A percentile compares a stretch with the other conserved stretches of the same genome.
Conservation (phyloP, 805 yeast genomes). For the Kockiozyma suomiensis region DNA sequence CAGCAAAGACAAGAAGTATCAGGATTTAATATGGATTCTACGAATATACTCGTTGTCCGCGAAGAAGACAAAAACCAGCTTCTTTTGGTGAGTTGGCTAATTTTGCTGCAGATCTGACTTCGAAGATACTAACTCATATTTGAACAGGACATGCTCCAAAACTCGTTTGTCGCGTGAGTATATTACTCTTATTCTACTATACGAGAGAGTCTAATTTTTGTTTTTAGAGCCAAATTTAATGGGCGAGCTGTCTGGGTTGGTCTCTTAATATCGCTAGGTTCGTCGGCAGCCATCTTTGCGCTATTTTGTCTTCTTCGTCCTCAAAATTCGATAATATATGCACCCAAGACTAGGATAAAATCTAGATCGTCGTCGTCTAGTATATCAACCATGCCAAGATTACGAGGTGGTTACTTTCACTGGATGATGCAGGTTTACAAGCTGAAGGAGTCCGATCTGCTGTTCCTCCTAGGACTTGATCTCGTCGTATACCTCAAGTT, state of each 20-base stretch:
- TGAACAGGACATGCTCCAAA: slow-evolving; percentile 17
- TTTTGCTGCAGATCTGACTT: not conserved
- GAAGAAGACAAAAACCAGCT: slow-evolving; percentile 19
- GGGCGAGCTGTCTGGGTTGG: slow-evolving; percentile 45
- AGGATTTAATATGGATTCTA: not conserved
- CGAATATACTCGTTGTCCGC: not conserved
- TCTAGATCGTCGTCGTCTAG: slow-evolving; percentile 6
- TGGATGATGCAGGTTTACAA: slow-evolving; percentile 38
- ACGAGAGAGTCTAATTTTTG: not conserved
- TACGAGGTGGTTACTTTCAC: slow-evolving; percentile 24
- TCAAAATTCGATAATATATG: slow-evolving; percentile 40
- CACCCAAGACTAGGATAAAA: slow-evolving; percentile 37
- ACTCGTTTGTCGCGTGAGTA: slow-evolving; percentile 24
- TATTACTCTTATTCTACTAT: not conserved
- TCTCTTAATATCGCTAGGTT: slow-evolving; percentile 43
- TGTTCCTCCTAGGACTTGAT: slow-evolving; percentile 43
- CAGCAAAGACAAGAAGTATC: too few relatives aligned
- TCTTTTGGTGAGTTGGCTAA: slow-evolving; percentile 11
- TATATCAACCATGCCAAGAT: slow-evolving; percentile 27
- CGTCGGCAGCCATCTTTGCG: slow-evolving; percentile 37
- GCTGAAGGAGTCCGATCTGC: slow-evolving; percentile 36
- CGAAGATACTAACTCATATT: not conserved
- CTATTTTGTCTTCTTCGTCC: slow-evolving; percentile 42
- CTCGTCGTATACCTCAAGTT: slow-evolving; percentile 42
- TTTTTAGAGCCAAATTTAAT: slow-evolving; percentile 34